Evolutionary conservation across 2,329 filamentous ascomycete genomes (phyloP).

Genomic region (Beauveria caledonica): DNA sequence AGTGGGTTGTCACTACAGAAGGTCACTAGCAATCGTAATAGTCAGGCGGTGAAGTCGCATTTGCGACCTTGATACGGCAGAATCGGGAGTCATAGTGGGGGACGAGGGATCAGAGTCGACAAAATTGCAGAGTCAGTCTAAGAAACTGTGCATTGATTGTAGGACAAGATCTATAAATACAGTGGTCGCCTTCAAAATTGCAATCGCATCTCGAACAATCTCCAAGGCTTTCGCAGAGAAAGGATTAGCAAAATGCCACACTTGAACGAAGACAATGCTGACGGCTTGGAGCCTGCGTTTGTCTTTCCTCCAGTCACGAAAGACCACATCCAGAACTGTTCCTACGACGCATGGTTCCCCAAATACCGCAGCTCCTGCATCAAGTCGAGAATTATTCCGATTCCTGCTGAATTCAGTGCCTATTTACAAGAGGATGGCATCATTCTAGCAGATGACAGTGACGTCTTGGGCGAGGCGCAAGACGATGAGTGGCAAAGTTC

Average conservation of each 20-base stretch:
- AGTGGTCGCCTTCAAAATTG: background rate
- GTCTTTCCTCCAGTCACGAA: constrained; percentile 78
- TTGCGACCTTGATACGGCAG: background rate
- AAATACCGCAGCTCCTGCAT: constrained; percentile 75
- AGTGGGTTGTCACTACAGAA: constrained; percentile 2
- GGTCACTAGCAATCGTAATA: constrained; percentile 1
- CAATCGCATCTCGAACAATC: background rate
- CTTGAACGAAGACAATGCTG: background rate
- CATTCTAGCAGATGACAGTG: constrained; percentile 65
- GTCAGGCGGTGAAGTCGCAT: constrained; percentile 8
- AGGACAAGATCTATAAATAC: background rate
- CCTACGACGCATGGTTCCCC: constrained; percentile 86
- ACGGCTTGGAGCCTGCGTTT: constrained; percentile 22
- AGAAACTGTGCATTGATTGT: background rate
- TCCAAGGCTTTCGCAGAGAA: background rate
- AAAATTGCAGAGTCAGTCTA: constrained; percentile 2
- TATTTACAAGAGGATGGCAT: constrained; percentile 94
- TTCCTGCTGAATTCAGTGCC: constrained; percentile 66
- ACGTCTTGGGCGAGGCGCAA: constrained; percentile 42
- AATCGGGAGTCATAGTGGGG: constrained; percentile 10
- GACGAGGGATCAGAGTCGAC: background rate
- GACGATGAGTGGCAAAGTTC: constrained; percentile 41
- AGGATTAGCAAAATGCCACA: constrained; percentile 25
- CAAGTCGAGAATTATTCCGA: constrained; percentile 75
- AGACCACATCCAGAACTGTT: constrained; percentile 87